Conservation (phyloP, 257 asterid species). For the Echites panduratus region DNA sequence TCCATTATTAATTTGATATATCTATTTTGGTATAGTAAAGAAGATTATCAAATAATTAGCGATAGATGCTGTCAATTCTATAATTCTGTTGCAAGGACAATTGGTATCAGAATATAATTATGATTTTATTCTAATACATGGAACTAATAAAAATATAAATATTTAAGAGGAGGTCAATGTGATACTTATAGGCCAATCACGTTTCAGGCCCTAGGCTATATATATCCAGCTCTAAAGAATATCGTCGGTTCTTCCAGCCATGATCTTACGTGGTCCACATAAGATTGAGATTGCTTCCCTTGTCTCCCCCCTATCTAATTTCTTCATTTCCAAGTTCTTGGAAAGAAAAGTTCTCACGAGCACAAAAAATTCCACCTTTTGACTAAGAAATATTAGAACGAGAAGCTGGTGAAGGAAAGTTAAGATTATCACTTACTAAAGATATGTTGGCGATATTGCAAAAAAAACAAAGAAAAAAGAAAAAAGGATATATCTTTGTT, state of each 20-base stretch:
- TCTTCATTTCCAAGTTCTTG: slow-evolving; percentile 27
- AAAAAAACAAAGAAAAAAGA: neutral
- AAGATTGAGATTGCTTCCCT: neutral
- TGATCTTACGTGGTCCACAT: slow-evolving; percentile 11
- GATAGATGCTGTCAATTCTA: too few species aligned
- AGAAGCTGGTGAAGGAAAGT: neutral
- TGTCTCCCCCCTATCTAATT: slow-evolving; percentile 1
- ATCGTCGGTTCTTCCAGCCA: neutral
- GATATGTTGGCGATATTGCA: slow-evolving; percentile 1
- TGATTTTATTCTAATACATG: too few species aligned
- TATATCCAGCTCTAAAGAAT: too few species aligned
- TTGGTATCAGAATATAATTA: too few species aligned
- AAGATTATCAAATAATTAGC: too few species aligned
- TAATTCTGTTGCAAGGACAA: too few species aligned
- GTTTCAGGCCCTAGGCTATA: too few species aligned
- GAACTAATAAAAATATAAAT: too few species aligned
- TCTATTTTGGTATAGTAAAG: too few species aligned
- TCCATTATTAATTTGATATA: too few species aligned
- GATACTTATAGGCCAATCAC: too few species aligned
- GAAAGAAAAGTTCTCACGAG: slow-evolving; percentile 10
- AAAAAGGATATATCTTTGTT: neutral
- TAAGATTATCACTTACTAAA: slow-evolving; percentile 18
- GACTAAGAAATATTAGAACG: slow-evolving; percentile 15
- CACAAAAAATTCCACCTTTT: slow-evolving; percentile 17
- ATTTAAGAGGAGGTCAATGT: too few species aligned